Evolutionary conservation across 2,329 filamentous ascomycete genomes (phyloP), one percentile per base, ranked within the genome.

Genomic region (Botrytis hyacinthi): DNA sequence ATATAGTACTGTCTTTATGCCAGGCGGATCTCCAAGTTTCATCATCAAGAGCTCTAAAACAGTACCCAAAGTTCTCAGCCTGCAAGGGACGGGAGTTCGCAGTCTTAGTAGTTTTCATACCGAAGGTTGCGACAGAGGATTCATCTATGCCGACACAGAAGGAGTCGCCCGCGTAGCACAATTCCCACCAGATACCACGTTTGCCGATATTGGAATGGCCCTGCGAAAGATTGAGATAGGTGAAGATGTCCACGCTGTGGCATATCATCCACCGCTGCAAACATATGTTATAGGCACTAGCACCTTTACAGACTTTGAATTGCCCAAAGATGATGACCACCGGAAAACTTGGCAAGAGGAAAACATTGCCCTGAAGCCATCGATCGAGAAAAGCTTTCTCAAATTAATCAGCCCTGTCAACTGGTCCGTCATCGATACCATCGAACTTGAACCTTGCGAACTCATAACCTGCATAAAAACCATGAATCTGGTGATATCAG

Each of bases 281-380:
- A 89, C 92, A 0, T 98, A 97, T 79, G 89, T 94, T 2, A 84
- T 95, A 26, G 93, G 90, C 6, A 95, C 93, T 73, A 92, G 90
- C 75, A 84, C 85, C 12, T 80, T 82, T 40, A 89, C 91, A 67
- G 89, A 90, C 4, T 98, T 97, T 80, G 92, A 94, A 81, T 87
- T 98, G 35, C 93, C 94, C 1, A 93, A 93, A 71, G 94, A 97
- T 77, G 95, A 95, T 76, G 91, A 97, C 74, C 93, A 97, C 77
- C 87, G 88, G 76, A 86, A 88, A 51, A 93, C 96, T 76, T 95
- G 94, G 89, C 88, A 91, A 35, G 89, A 89, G 75, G 95, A 97
- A 82, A 86, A 89, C 81, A 83, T 86, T 71, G 73, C 79, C 0
- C 87, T 90, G 78, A 87, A 87, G 69, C 96, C 96, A 0, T 88